Percentiles rank a stretch among this genome's conserved stretches.
phyloP scores from a whole-genome alignment of 2,329 filamentous ascomycete species.

The Hypoxylon sp. region DNA sequence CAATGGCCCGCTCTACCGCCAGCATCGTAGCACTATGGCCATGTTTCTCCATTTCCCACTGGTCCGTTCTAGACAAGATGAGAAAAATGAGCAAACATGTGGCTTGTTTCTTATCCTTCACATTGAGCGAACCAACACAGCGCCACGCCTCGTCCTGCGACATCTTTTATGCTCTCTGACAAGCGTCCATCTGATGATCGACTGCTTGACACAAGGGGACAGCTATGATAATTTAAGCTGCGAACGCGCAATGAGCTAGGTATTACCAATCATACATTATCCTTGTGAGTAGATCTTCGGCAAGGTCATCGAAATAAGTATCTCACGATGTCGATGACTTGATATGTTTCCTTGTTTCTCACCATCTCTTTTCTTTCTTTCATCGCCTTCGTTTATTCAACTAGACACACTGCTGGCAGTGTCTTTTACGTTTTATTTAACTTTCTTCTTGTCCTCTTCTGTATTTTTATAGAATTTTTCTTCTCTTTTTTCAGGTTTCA shows the following conservation, averaged over 20 bases:
- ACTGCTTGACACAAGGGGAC: slow-evolving; percentile 34
- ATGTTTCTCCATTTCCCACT: slow-evolving; percentile 13
- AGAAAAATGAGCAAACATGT: neutral
- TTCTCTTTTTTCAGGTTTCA: slow-evolving; percentile 1
- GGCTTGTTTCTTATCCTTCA: slow-evolving; percentile 10
- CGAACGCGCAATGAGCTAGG: slow-evolving; percentile 20
- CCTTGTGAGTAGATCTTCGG: slow-evolving; percentile 27
- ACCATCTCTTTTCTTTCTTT: slow-evolving; percentile 16
- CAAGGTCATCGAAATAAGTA: slow-evolving; percentile 34
- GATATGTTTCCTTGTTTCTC: slow-evolving; percentile 6
- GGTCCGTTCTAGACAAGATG: neutral
- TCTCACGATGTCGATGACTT: slow-evolving; percentile 10
- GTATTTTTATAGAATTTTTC: slow-evolving; percentile 18
- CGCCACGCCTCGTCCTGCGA: slow-evolving; percentile 30
- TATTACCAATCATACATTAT: slow-evolving; percentile 24
- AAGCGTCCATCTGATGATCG: slow-evolving; percentile 35
- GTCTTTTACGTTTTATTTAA: slow-evolving; percentile 30
- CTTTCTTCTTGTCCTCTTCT: slow-evolving; percentile 25
- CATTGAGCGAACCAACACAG: slow-evolving; percentile 5
- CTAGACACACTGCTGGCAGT: slow-evolving; percentile 46
- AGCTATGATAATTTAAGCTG: slow-evolving; percentile 10
- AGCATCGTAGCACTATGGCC: slow-evolving; percentile 11
- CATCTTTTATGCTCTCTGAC: slow-evolving; percentile 27
- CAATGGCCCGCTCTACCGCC: slow-evolving; percentile 5
- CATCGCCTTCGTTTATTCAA: slow-evolving; percentile 19